Evolutionary conservation across 306 rosid genomes (phyloP).

Genomic region (Quercus dentata): DNA sequence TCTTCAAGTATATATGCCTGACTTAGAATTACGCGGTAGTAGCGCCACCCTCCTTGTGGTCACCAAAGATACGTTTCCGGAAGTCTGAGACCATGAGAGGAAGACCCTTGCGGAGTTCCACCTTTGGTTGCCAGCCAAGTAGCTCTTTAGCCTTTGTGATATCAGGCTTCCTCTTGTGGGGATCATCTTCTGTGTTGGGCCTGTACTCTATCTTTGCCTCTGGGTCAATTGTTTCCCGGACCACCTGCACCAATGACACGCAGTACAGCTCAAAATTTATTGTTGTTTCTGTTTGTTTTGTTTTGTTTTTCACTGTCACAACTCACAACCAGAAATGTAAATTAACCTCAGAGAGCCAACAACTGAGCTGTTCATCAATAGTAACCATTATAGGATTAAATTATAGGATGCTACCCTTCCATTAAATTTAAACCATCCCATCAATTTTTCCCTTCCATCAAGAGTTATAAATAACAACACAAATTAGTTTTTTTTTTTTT

Average conservation of each 20-base stretch:
- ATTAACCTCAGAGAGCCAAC: no score
- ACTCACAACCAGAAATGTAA: no score
- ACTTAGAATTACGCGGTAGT: conserved; percentile 29
- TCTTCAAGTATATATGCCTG: conserved; percentile 14
- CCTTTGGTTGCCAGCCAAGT: conserved; percentile 95
- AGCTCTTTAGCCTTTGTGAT: conserved; percentile 74
- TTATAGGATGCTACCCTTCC: no score
- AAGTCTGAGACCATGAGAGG: conserved; percentile 95
- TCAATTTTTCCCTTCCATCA: no score
- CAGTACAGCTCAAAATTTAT: background rate
- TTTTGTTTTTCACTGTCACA: no score
- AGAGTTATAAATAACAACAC: background rate
- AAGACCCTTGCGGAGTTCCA: conserved; percentile 81
- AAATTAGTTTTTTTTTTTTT: background rate
- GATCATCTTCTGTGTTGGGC: conserved; percentile 94
- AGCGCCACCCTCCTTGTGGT: conserved; percentile 59
- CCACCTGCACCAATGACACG: conserved; percentile 56
- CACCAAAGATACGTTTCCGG: conserved; percentile 90
- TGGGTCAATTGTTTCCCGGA: conserved; percentile 93
- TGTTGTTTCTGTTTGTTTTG: no score
- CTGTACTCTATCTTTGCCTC: conserved; percentile 88
- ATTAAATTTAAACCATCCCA: no score
- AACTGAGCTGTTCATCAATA: no score
- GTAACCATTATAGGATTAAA: no score
- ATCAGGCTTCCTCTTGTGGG: conserved; percentile 98